A percentile compares a stretch with the other conserved stretches of the same genome.
Conservation (phyloP, 1,284 basidiomycete species). For the Pascua guehoae region DNA sequence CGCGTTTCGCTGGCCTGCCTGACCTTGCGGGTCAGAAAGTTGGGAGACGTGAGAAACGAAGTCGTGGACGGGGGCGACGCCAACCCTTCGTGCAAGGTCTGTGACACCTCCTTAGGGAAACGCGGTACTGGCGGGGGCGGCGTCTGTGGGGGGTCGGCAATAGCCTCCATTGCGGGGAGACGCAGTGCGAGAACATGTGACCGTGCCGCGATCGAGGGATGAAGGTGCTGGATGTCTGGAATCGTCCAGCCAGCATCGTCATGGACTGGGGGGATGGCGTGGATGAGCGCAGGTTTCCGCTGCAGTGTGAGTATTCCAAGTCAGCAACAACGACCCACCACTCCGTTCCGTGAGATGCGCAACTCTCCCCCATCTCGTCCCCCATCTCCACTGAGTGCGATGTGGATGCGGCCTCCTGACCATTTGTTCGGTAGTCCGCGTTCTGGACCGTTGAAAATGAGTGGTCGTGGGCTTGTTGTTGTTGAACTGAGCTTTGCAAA, state of each 20-base stretch:
- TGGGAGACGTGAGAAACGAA: neutral
- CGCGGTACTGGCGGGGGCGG: neutral
- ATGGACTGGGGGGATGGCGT: conserved; percentile 1
- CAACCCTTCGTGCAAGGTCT: neutral
- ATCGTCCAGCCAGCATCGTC: conserved; percentile 6
- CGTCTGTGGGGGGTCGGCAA: too few relatives aligned
- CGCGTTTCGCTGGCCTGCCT: conserved; percentile 7
- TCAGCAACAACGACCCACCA: neutral
- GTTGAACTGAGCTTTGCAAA: neutral
- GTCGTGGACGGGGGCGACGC: neutral
- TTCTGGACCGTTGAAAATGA: conserved; percentile 9
- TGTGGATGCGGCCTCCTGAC: conserved; percentile 2
- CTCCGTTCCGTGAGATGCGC: conserved; percentile 2
- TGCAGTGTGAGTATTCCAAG: neutral
- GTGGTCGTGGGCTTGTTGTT: neutral
- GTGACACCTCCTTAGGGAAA: neutral
- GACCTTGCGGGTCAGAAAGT: neutral
- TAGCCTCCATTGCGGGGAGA: neutral
- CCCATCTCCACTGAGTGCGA: conserved; percentile 10
- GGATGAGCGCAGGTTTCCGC: conserved; percentile 5
- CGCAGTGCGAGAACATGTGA: conserved; percentile 7
- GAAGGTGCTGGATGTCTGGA: conserved; percentile 18
- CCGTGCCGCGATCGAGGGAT: conserved; percentile 10
- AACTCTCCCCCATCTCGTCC: conserved; percentile 16
- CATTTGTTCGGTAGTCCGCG: conserved; percentile 7